phyloP scores from a whole-genome alignment of 176 grass and related monocot species.

The Rhynchospora tenuis region DNA sequence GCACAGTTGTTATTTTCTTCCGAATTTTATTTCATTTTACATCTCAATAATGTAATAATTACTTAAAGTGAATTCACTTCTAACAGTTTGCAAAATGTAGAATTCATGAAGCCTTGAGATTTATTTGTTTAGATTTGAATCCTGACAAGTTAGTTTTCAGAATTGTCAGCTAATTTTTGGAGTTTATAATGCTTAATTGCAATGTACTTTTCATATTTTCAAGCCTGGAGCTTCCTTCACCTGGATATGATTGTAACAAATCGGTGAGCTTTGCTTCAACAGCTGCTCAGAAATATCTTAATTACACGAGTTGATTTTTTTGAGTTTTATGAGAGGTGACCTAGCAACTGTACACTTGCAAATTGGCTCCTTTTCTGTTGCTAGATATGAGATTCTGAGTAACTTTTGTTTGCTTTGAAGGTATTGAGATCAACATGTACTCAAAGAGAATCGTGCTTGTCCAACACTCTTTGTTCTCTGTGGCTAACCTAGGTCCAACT shows the following conservation, averaged over 20 bases:
- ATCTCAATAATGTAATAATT: too few relatives aligned
- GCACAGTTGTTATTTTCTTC: too few relatives aligned
- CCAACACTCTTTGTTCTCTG: conserved; percentile 60
- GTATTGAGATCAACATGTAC: conserved; percentile 40
- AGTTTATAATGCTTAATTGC: not conserved
- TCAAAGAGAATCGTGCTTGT: conserved; percentile 68
- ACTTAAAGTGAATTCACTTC: too few relatives aligned
- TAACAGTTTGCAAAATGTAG: too few relatives aligned
- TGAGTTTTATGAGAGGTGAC: not conserved
- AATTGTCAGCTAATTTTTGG: too few relatives aligned
- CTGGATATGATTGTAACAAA: conserved; percentile 24
- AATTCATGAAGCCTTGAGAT: too few relatives aligned
- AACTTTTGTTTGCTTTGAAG: conserved; percentile 29
- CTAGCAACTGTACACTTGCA: not conserved
- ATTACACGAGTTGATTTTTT: not conserved
- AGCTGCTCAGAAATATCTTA: not conserved
- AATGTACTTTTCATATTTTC: conserved; percentile 5
- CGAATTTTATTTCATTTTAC: too few relatives aligned
- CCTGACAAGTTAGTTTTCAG: too few relatives aligned
- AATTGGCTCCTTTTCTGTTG: not conserved
- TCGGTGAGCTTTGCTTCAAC: conserved; percentile 8
- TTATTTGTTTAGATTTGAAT: too few relatives aligned
- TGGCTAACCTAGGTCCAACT: conserved; percentile 73
- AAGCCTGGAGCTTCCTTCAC: conserved; percentile 18
- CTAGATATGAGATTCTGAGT: not conserved